Percentiles rank a stretch among this genome's conserved stretches.
Conservation (phyloP, 257 asterid species). For the Buddleja alternifolia region DNA sequence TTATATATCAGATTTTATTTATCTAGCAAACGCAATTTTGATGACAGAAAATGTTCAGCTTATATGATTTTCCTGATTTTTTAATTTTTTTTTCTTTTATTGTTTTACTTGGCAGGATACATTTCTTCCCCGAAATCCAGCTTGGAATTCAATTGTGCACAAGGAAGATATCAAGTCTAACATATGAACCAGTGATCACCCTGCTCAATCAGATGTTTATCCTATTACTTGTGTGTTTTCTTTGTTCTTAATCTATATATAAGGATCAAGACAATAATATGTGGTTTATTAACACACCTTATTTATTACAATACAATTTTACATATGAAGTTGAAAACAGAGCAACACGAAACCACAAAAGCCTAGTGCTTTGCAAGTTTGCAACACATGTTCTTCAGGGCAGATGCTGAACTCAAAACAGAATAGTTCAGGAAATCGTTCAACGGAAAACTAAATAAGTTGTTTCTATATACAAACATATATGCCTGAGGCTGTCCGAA, state of each 20-base stretch:
- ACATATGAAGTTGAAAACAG: background rate
- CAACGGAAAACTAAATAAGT: background rate
- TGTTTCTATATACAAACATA: conserved; percentile 30
- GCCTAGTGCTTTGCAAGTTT: background rate
- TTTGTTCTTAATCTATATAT: background rate
- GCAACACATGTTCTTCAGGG: background rate
- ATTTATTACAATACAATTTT: background rate
- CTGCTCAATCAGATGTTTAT: conserved; percentile 2
- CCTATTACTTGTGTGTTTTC: conserved; percentile 2
- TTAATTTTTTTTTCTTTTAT: background rate
- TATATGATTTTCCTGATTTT: background rate
- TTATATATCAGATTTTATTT: too few relatives aligned
- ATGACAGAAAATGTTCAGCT: background rate
- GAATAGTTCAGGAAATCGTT: conserved; percentile 7
- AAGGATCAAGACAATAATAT: too few relatives aligned
- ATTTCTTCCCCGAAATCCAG: conserved; percentile 69
- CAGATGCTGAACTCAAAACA: background rate
- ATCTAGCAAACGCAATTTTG: too few relatives aligned
- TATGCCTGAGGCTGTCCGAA: background rate
- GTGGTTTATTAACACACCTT: background rate
- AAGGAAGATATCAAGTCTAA: conserved; percentile 52
- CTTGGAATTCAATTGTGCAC: conserved; percentile 63
- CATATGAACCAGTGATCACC: conserved; percentile 39
- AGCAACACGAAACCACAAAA: background rate
- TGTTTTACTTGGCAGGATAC: conserved; percentile 59